phyloP scores from a whole-genome alignment of 2,329 filamentous ascomycete genomes.

The Aspergillus sp. region DNA sequence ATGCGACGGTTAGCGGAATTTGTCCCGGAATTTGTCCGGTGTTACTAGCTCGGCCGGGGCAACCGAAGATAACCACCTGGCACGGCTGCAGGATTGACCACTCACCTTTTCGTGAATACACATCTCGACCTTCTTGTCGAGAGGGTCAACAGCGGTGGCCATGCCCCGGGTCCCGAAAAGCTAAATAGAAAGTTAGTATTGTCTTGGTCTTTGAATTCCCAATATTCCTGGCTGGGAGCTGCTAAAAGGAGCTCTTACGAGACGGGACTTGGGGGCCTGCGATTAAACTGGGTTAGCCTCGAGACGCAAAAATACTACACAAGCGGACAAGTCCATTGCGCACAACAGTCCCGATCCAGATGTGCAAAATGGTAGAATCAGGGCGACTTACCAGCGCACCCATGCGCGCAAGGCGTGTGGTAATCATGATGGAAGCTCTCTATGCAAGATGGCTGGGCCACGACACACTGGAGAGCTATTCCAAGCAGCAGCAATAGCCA shows the following conservation, averaged over 20 bases:
- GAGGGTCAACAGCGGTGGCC: slow-evolving; percentile 82
- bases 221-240: background rate
- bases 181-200: slow-evolving; percentile 46
- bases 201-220: background rate
- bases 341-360: slow-evolving; percentile 7
- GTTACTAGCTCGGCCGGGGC: slow-evolving; percentile 18
- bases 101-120: slow-evolving; percentile 85
- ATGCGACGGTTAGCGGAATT: slow-evolving; percentile 26
- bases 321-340: slow-evolving; percentile 5
- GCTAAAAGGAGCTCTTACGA: slow-evolving; percentile 37
- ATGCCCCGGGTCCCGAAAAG: slow-evolving; percentile 66
- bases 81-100: slow-evolving; percentile 14
- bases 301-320: background rate
- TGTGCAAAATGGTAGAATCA: slow-evolving; percentile 11
- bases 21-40: slow-evolving; percentile 14
- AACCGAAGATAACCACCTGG: slow-evolving; percentile 18
- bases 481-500: slow-evolving; percentile 32
- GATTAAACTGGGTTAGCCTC: slow-evolving; percentile 22
- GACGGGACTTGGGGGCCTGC: slow-evolving; percentile 47
- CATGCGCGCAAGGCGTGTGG: slow-evolving; percentile 47
- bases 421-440: slow-evolving; percentile 49
- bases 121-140: slow-evolving; percentile 96
- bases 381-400: slow-evolving; percentile 47
- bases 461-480: slow-evolving; percentile 39
- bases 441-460: slow-evolving; percentile 37